These are phyloP conservation scores for Parachlorella kessleri DNA, from an alignment of 139 green algal species.

Conservation along the genomic window DNA sequence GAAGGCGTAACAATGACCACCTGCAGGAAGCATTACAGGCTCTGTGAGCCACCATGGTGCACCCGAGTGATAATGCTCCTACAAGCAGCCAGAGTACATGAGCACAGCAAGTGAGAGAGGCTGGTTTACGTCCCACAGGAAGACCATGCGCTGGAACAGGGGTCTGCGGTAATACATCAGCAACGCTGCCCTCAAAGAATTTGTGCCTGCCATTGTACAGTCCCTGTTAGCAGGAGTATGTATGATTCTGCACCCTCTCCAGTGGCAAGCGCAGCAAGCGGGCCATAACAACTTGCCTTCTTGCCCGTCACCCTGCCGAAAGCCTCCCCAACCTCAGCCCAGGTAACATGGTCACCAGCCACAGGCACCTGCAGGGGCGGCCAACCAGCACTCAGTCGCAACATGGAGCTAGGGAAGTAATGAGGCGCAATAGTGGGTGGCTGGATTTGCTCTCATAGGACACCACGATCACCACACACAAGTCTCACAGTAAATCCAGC, in stretches of 20 bases:
- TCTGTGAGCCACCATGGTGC: no score
- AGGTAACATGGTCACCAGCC: not conserved
- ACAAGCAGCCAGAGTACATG: no score
- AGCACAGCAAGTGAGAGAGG: no score
- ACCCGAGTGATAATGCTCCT: no score
- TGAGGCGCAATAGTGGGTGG: no score
- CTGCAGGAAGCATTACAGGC: not conserved
- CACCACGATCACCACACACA: not conserved
- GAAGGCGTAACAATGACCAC: slow-evolving; percentile 1
- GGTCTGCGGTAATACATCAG: slow-evolving; percentile 14
- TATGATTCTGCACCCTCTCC: not conserved
- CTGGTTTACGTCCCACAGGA: not conserved
- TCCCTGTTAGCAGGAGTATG: no score
- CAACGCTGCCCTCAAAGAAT: no score
- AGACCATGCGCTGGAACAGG: no score
- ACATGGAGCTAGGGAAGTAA: no score
- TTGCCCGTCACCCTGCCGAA: not conserved
- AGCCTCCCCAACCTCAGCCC: not conserved
- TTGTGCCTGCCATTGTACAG: no score
- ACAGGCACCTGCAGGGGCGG: not conserved
- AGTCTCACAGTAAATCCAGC: no score
- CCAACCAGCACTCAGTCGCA: not conserved
- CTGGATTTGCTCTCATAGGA: no score
- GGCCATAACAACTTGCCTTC: slow-evolving; percentile 4
- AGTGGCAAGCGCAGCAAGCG: slow-evolving; percentile 15